Evolutionary conservation across 2,329 filamentous ascomycete genomes (phyloP), one percentile per base, ranked within the genome.

Genomic region (Mycosphaerella sp.): DNA sequence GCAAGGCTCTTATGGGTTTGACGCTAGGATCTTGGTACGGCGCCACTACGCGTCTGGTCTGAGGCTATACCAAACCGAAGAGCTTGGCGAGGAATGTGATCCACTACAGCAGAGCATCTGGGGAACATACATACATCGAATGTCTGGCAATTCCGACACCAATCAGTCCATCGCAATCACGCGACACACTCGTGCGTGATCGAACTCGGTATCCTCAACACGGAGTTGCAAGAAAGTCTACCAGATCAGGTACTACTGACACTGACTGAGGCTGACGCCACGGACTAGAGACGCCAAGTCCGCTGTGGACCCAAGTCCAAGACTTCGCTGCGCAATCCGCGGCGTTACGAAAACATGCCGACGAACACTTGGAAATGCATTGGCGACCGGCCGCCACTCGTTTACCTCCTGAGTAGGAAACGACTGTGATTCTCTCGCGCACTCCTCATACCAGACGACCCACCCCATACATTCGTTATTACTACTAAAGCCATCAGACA

Each of bases 21-120:
- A 40, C 48, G 48, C 47, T 50, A 50, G 39, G n/a, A 50, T 50
- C 47, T 50, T 50, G 47, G 47, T 42, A 26, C 23, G 40, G 34
- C 17, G 23, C 39, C 14, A 50, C 38, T 39, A 50, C 31, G 48
- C 48, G 48, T 41, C 48, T 34, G 34, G 44, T n/a, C 44, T 49
- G 47, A 43, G 47, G 32, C 38, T 29, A 29, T 29, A 29, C 26
- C 26, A 29, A 7, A 29, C 10, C 23, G 1, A 38, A 38, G 34
- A 38, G 34, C 34, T 38, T 38, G 34, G 34, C 34, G 12, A 38
- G 34, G 34, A 38, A 38, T 38, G 34, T 6, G 10, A n/a, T n/a
- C 12, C 12, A 38, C 26, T 26, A 26, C 26, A 26, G 26, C 26
- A 26, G 26, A 26, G 26, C 26, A 6, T 26, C 26, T 26, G 6